Evolutionary conservation across 2,329 filamentous ascomycete species (phyloP).

Genomic region (Colletotrichum lindemuthianum): DNA sequence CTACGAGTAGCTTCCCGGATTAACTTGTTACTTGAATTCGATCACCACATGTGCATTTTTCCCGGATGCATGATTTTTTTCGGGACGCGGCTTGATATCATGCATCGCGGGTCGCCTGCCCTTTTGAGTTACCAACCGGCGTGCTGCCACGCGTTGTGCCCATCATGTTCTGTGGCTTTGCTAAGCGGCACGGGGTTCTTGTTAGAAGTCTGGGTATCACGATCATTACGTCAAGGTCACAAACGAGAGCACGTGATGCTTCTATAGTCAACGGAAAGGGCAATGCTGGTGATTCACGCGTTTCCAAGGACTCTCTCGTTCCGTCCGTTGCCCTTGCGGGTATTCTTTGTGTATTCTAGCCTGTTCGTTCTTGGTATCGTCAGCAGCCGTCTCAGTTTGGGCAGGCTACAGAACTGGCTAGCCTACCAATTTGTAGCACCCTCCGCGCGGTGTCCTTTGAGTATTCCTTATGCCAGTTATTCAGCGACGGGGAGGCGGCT

Average conservation of each 20-base stretch:
- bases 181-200: no score
- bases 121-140: background rate
- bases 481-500: slow-evolving; percentile 16
- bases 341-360: background rate
- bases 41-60: slow-evolving; percentile 13
- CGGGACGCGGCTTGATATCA: slow-evolving; percentile 21
- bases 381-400: no score
- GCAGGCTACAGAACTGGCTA: no score
- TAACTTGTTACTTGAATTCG: background rate
- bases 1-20: background rate
- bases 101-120: slow-evolving; percentile 1
- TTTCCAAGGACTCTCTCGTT: no score
- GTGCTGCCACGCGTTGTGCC: background rate
- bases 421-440: no score
- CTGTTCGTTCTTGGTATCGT: background rate
- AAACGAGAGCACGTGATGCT: slow-evolving; percentile 7
- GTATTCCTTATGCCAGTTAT: background rate
- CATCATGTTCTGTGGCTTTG: no score
- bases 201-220: background rate
- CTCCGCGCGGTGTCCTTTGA: background rate
- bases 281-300: no score
- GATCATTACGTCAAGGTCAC: slow-evolving; percentile 25
- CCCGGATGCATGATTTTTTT: slow-evolving; percentile 11
- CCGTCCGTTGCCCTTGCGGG: no score
- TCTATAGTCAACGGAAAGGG: no score